These are phyloP conservation scores for Eimeria tenella DNA, from an alignment of 169 alveolate species.

Conservation along the genomic window DNA sequence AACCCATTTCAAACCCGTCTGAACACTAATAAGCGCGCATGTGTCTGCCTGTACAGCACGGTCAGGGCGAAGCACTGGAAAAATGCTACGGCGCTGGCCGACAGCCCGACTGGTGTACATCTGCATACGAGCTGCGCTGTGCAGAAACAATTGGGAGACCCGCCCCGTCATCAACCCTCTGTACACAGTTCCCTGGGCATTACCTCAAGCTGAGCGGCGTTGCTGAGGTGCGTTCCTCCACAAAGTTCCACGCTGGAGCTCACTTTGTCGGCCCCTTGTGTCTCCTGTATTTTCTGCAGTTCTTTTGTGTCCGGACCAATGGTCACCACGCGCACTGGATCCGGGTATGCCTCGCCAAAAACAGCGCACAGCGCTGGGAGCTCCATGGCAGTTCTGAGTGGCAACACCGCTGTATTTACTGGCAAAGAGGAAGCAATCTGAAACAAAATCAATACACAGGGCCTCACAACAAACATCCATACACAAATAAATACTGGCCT, in stretches of 20 bases:
- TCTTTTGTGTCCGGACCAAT: slow-evolving; percentile 87
- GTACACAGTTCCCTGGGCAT: not conserved
- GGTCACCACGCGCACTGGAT: slow-evolving; percentile 94
- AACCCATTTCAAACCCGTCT: too few relatives aligned
- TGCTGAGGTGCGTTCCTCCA: slow-evolving; percentile 95
- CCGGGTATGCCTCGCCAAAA: slow-evolving; percentile 95
- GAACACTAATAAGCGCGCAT: too few relatives aligned
- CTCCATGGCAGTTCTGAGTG: slow-evolving; percentile 80
- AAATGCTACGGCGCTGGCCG: too few relatives aligned
- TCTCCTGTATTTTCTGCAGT: slow-evolving; percentile 54
- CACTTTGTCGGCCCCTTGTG: slow-evolving; percentile 79
- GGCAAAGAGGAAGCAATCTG: slow-evolving; percentile 71
- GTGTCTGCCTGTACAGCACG: too few relatives aligned
- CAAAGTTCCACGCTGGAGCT: slow-evolving; percentile 92
- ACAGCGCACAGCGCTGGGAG: slow-evolving; percentile 87
- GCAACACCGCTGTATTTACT: slow-evolving; percentile 76
- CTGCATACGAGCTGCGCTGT: too few relatives aligned
- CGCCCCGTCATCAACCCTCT: too few relatives aligned
- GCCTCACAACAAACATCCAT: not conserved
- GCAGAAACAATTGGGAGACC: too few relatives aligned
- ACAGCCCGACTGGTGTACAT: too few relatives aligned
- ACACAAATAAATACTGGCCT: not conserved
- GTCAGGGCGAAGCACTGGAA: too few relatives aligned
- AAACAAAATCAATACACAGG: not conserved
- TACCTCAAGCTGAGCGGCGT: slow-evolving; percentile 86